Percentiles rank a stretch among this genome's conserved stretches.
Conservation (phyloP, 495 filamentous ascomycete species). For the Penicillium samsonianum region DNA sequence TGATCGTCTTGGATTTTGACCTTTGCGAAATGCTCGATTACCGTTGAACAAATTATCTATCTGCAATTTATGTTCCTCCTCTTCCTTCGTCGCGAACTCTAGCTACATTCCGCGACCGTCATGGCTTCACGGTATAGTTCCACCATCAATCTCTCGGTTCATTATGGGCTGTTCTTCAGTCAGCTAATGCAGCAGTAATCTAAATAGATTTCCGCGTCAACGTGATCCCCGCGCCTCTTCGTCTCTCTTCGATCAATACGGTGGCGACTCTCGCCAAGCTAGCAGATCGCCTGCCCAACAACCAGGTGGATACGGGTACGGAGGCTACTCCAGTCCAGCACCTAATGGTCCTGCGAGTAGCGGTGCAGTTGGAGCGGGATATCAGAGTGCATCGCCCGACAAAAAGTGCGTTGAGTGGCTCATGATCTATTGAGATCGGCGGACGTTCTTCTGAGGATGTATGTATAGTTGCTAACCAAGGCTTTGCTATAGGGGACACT, state of each 20-base stretch:
- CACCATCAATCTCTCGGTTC: slow-evolving; percentile 7
- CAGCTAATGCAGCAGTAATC: background rate
- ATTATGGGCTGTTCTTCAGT: background rate
- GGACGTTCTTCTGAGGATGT: background rate
- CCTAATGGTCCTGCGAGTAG: slow-evolving; percentile 41
- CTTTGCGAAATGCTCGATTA: slow-evolving; percentile 13
- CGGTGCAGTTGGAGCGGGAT: slow-evolving; percentile 37
- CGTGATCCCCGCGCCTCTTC: slow-evolving; percentile 81
- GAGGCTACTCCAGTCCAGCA: slow-evolving; percentile 61
- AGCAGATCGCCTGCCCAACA: slow-evolving; percentile 53
- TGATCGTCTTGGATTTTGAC: slow-evolving; percentile 1
- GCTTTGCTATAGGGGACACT: slow-evolving; percentile 68
- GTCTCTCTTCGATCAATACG: slow-evolving; percentile 86
- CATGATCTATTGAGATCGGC: background rate
- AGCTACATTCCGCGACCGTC: slow-evolving; percentile 11
- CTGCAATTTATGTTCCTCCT: background rate
- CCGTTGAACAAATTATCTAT: background rate
- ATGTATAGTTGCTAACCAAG: slow-evolving; percentile 6
- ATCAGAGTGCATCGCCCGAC: slow-evolving; percentile 78
- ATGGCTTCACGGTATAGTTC: slow-evolving; percentile 39
- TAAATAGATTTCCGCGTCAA: slow-evolving; percentile 61
- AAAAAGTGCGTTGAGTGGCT: slow-evolving; percentile 55
- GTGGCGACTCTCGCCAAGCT: slow-evolving; percentile 56
- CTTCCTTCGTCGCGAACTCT: background rate
- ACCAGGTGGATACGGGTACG: slow-evolving; percentile 51